Percentiles rank a stretch among this genome's conserved stretches.
Conservation (phyloP, 2,329 filamentous ascomycete genomes). For the Colletotrichum liaoningense region DNA sequence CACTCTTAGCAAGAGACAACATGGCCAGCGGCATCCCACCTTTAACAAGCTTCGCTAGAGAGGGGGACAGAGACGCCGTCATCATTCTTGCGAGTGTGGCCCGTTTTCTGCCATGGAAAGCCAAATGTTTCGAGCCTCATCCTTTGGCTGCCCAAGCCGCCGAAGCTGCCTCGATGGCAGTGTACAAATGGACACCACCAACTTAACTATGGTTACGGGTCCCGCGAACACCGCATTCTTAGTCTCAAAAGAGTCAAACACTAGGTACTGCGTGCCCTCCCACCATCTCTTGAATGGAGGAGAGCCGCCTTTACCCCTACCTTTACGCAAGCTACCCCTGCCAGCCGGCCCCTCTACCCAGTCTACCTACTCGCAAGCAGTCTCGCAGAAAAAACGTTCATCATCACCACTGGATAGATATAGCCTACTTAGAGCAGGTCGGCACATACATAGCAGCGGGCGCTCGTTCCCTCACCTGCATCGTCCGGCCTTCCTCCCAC, state of each 20-base stretch:
- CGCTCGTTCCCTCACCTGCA: constrained; percentile 7
- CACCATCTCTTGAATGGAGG: neutral
- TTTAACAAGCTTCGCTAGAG: neutral
- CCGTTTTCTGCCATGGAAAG: neutral
- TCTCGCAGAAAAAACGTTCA: neutral
- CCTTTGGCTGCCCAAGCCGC: no score
- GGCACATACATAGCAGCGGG: constrained; percentile 26
- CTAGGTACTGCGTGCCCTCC: neutral
- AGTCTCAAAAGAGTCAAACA: neutral
- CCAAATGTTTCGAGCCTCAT: neutral
- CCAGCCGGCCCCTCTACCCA: no score
- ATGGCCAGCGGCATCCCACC: neutral
- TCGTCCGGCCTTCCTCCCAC: constrained; percentile 14
- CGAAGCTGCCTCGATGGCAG: no score
- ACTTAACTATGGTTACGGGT: neutral
- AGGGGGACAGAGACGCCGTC: neutral
- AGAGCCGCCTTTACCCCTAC: constrained; percentile 11
- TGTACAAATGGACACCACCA: neutral
- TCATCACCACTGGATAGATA: neutral
- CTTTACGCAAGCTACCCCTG: constrained; percentile 21
- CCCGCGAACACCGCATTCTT: neutral
- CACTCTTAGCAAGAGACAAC: constrained; percentile 8
- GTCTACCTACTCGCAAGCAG: neutral
- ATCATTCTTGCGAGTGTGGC: neutral
- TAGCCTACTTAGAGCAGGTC: neutral